These are phyloP conservation scores for Annulohypoxylon truncatum DNA, from an alignment of 2,329 filamentous ascomycete genomes.

Conservation along the genomic window DNA sequence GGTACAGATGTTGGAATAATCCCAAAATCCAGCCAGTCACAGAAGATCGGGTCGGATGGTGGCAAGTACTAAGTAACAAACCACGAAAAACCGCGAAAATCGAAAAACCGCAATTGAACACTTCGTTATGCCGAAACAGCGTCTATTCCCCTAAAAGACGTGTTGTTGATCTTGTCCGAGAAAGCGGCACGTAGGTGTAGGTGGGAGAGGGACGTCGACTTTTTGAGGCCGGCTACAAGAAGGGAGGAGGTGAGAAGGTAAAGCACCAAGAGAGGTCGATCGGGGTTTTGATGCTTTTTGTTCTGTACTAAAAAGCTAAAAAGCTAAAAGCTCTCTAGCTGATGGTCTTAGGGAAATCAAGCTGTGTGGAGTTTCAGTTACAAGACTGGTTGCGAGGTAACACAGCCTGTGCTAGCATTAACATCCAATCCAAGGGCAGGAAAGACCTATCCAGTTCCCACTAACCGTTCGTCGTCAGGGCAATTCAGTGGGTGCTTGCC, in stretches of 20 bases:
- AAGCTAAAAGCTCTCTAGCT: slow-evolving; percentile 11
- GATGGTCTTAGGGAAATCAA: slow-evolving; percentile 28
- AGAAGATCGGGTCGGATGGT: slow-evolving; percentile 13
- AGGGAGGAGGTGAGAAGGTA: slow-evolving; percentile 31
- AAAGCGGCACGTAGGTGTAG: slow-evolving; percentile 41
- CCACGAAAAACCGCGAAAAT: slow-evolving; percentile 1
- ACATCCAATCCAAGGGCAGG: slow-evolving; percentile 31
- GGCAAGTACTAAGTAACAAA: slow-evolving; percentile 2
- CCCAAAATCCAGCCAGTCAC: slow-evolving; percentile 14
- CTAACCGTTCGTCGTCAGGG: slow-evolving; percentile 43
- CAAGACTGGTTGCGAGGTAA: slow-evolving; percentile 47
- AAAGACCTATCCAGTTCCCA: slow-evolving; percentile 30
- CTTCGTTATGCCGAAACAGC: slow-evolving; percentile 43
- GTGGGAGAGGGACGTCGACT: slow-evolving; percentile 35
- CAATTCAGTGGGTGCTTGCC: slow-evolving; percentile 40
- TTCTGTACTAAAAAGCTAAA: slow-evolving; percentile 28
- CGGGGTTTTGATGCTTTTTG: slow-evolving; percentile 49
- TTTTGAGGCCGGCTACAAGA: slow-evolving; percentile 43
- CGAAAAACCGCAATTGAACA: slow-evolving; percentile 12
- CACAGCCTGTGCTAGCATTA: slow-evolving; percentile 34
- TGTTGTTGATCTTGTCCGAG: slow-evolving; percentile 37
- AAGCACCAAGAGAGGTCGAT: slow-evolving; percentile 16
- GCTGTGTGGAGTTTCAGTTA: slow-evolving; percentile 44
- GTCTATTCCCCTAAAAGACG: slow-evolving; percentile 34
- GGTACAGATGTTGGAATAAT: background rate